Conservation (phyloP, 2,329 filamentous ascomycete species). For the Lachnellula arida region DNA sequence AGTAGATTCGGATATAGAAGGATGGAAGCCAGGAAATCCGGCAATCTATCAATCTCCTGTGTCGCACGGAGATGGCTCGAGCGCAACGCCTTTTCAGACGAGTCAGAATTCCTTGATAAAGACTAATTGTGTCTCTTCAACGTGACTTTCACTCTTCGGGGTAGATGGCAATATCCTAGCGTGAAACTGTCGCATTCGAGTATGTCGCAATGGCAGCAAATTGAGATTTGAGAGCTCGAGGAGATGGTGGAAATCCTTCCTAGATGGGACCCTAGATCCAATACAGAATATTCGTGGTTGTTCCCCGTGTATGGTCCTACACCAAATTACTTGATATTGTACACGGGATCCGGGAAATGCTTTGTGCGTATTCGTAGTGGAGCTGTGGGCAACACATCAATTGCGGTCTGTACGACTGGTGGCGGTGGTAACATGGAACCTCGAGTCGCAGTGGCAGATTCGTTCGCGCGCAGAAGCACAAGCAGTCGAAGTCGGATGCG, state of each 20-base stretch:
- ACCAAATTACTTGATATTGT: background rate
- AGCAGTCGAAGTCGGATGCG: slow-evolving; percentile 8
- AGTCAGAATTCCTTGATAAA: slow-evolving; percentile 17
- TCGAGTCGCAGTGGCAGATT: slow-evolving; percentile 13
- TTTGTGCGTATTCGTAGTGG: background rate
- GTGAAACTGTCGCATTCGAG: background rate
- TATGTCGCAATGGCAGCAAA: background rate
- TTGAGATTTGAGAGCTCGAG: background rate
- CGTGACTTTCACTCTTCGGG: background rate
- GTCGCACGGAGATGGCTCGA: slow-evolving; percentile 24
- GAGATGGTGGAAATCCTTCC: background rate
- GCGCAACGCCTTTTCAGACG: slow-evolving; percentile 23
- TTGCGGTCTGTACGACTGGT: slow-evolving; percentile 10
- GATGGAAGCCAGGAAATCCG: background rate
- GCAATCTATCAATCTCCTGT: slow-evolving; percentile 11
- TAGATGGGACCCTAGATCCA: background rate
- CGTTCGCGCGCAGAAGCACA: slow-evolving; percentile 5
- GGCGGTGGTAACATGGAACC: slow-evolving; percentile 9
- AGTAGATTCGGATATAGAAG: slow-evolving; percentile 3
- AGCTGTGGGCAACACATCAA: slow-evolving; percentile 6
- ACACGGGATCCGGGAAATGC: slow-evolving; percentile 7
- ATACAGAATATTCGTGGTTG: background rate
- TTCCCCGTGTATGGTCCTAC: background rate
- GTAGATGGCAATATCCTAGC: background rate
- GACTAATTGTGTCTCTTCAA: slow-evolving; percentile 1